A percentile compares a stretch with the other conserved stretches of the same genome.
Evolutionary conservation across 371 early-diverging fungal species (phyloP).

Genomic region (Mucor piriformis): DNA sequence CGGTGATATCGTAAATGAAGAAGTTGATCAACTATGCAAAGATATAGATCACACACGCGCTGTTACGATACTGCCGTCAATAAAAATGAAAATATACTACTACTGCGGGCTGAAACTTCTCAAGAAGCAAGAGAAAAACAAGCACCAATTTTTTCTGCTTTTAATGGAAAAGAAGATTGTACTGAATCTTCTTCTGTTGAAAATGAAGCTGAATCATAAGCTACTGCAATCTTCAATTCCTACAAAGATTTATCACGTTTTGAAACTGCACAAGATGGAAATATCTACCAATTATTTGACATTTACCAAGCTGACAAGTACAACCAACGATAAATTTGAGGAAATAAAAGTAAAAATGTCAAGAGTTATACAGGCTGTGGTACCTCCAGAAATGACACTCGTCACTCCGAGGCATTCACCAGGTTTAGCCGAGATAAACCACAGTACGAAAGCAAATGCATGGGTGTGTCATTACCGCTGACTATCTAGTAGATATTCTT

Average conservation of each 20-base stretch:
- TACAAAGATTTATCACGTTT: slow-evolving; percentile 17
- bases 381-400: too few relatives aligned
- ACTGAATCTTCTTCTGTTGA: slow-evolving; percentile 9
- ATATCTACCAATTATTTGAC: slow-evolving; percentile 18
- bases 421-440: too few relatives aligned
- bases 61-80: slow-evolving; percentile 9
- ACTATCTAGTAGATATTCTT: too few relatives aligned
- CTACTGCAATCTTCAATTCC: slow-evolving; percentile 12
- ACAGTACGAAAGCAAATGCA: too few relatives aligned
- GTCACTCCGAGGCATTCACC: too few relatives aligned
- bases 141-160: slow-evolving; percentile 14
- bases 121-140: slow-evolving; percentile 14
- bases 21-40: slow-evolving; percentile 17
- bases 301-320: slow-evolving; percentile 20
- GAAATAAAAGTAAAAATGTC: not conserved
- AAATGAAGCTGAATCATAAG: slow-evolving; percentile 13
- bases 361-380: slow-evolving; percentile 1
- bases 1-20: slow-evolving; percentile 13
- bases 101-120: slow-evolving; percentile 12
- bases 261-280: slow-evolving; percentile 19
- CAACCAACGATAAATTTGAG: slow-evolving; percentile 13
- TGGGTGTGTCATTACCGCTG: too few relatives aligned
- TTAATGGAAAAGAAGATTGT: slow-evolving; percentile 13
- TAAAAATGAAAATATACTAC: slow-evolving; percentile 18
- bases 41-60: slow-evolving; percentile 9